These are phyloP conservation scores for Avicennia marina DNA, from an alignment of 257 asterid species.

Conservation along the genomic window DNA sequence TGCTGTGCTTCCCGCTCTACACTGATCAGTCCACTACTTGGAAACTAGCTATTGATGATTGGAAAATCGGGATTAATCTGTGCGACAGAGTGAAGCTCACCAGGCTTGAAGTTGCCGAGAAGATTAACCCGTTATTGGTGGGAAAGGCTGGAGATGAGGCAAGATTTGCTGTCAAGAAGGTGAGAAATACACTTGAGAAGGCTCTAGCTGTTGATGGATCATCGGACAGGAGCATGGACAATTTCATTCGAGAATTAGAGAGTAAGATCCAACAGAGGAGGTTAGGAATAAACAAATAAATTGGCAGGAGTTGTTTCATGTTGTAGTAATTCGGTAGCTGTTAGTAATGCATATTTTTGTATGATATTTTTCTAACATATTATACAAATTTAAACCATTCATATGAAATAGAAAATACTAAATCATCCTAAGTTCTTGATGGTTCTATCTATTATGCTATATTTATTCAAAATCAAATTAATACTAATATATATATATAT, in stretches of 20 bases:
- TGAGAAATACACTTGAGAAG: conserved; percentile 23
- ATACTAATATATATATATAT: too few relatives aligned
- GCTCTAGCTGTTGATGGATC: conserved; percentile 33
- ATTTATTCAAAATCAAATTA: too few relatives aligned
- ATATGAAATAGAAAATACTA: too few relatives aligned
- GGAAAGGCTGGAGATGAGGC: conserved; percentile 13
- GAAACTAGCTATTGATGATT: conserved; percentile 26
- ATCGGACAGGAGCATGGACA: conserved; percentile 28
- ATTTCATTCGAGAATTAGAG: conserved; percentile 24
- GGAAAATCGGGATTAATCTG: conserved; percentile 30
- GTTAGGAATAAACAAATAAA: not conserved
- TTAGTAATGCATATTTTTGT: too few relatives aligned
- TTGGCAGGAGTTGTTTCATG: not conserved
- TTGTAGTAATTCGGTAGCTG: too few relatives aligned
- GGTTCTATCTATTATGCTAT: too few relatives aligned
- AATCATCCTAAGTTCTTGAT: too few relatives aligned
- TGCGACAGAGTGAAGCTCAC: conserved; percentile 15
- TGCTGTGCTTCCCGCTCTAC: conserved; percentile 24
- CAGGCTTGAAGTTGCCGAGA: conserved; percentile 11
- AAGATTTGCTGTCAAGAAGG: conserved; percentile 21
- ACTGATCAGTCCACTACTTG: conserved; percentile 29
- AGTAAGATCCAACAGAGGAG: conserved; percentile 10
- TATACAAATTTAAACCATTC: too few relatives aligned
- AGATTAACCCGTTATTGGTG: conserved; percentile 4
- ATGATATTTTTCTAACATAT: too few relatives aligned